phyloP scores from a whole-genome alignment of 2,329 filamentous ascomycete species.

The Stromatinia cepivora region DNA sequence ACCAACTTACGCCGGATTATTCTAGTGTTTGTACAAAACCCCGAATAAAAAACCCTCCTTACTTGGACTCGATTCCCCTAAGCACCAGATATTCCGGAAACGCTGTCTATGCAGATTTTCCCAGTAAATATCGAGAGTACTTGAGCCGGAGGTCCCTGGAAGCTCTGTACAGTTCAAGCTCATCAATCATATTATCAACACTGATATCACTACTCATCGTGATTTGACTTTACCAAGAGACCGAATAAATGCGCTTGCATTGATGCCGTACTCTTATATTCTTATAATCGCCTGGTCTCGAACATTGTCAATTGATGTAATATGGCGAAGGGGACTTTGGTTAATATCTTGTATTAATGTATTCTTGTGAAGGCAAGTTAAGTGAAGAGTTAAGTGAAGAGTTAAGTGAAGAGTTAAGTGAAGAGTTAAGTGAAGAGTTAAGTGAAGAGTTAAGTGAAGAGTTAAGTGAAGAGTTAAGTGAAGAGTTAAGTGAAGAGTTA shows the following conservation, averaged over 20 bases:
- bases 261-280: neutral
- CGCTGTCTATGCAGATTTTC: neutral
- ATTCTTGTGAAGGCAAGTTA: no score
- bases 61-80: neutral
- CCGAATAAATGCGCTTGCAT: slow-evolving; percentile 1
- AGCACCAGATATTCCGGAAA: neutral
- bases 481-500: neutral
- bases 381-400: neutral
- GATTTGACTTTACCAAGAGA: neutral
- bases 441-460: neutral
- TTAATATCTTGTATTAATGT: neutral
- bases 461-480: neutral
- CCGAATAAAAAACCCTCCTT: neutral
- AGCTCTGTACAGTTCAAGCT: neutral
- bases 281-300: neutral
- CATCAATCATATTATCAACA: neutral
- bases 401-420: neutral
- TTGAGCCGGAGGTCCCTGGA: neutral
- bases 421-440: neutral
- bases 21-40: neutral
- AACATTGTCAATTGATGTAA: neutral
- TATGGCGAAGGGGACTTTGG: neutral
- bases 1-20: neutral
- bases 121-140: neutral
- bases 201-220: neutral